Base-by-base conservation (phyloP, 495 filamentous ascomycete genomes). In the Talaromyces trachyspermus region DNA sequence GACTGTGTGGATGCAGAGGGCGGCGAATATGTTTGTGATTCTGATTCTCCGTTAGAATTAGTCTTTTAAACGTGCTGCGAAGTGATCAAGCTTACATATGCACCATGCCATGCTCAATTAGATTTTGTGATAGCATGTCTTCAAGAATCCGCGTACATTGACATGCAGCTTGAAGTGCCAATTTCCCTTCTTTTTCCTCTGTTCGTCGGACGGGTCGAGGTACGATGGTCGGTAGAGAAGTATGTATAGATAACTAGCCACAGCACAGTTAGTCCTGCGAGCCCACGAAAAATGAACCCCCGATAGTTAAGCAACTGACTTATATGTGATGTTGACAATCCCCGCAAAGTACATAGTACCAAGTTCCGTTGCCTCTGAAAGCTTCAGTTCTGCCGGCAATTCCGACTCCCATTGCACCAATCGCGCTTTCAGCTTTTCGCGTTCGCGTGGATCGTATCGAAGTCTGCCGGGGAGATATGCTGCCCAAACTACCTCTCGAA, bases 1-100 rank as follows among this genome's bases (percentile, higher is more conserved):
- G 19, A 74, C 69, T 4, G 70, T 71, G 44, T 72, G 70, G 49
- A 72, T 71, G 43, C 70, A 74, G 4, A 74, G 51, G 6, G 70
- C 63, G 22, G 68, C 66, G 47, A 74, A 74, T 12, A 68, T 58
- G 53, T 70, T 70, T 0, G 70, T 72, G 22, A 71, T 74, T 40
- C 68, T 73, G 35, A n/a, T n/a, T n/a, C n/a, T n/a, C n/a, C n/a
- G n/a, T n/a, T n/a, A n/a, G n/a, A n/a, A n/a, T n/a, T n/a, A n/a
- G n/a, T n/a, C n/a, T n/a, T n/a, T n/a, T n/a, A n/a, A n/a, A n/a
- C n/a, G n/a, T n/a, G n/a, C n/a, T n/a, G n/a, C n/a, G n/a, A n/a
- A n/a, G n/a, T n/a, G n/a, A n/a, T n/a, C n/a, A 4, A 45, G 57
- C 63, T 56, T 53, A 69, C 68, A 70, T 41, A 47, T 74, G 70